phyloP scores from a whole-genome alignment of 108 stramenopile genomes.

The Seminavis robusta region DNA sequence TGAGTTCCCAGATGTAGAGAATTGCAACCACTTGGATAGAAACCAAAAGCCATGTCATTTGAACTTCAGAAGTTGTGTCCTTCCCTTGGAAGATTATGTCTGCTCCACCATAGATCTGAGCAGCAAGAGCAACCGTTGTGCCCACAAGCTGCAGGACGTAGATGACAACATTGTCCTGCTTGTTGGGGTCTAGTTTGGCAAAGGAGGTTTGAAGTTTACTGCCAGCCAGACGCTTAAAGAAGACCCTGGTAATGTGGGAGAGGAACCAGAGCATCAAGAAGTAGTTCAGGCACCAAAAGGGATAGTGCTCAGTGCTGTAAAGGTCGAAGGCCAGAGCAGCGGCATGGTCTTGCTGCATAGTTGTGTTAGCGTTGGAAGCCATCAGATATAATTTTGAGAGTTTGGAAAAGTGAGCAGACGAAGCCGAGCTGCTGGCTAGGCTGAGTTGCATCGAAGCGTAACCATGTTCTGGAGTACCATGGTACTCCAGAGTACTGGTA shows the following conservation, averaged over 20 bases:
- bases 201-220: background rate
- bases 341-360: too few species aligned
- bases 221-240: background rate
- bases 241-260: background rate
- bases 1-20: constrained; percentile 9
- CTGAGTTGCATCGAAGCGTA: too few species aligned
- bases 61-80: background rate
- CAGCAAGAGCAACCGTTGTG: background rate
- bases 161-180: constrained; percentile 1
- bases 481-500: too few species aligned
- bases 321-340: too few species aligned
- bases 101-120: constrained; percentile 4
- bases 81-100: background rate
- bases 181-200: background rate
- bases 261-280: background rate
- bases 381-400: too few species aligned
- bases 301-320: too few species aligned
- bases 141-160: background rate
- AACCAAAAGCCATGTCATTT: background rate
- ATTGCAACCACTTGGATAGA: background rate
- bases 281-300: constrained; percentile 1
- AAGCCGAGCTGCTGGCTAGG: too few species aligned
- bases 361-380: too few species aligned
- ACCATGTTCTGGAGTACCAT: too few species aligned
- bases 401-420: too few species aligned